Evolutionary conservation across 2,329 filamentous ascomycete genomes (phyloP), one percentile per base, ranked within the genome.

Genomic region (Aaosphaeria pasadenensis): DNA sequence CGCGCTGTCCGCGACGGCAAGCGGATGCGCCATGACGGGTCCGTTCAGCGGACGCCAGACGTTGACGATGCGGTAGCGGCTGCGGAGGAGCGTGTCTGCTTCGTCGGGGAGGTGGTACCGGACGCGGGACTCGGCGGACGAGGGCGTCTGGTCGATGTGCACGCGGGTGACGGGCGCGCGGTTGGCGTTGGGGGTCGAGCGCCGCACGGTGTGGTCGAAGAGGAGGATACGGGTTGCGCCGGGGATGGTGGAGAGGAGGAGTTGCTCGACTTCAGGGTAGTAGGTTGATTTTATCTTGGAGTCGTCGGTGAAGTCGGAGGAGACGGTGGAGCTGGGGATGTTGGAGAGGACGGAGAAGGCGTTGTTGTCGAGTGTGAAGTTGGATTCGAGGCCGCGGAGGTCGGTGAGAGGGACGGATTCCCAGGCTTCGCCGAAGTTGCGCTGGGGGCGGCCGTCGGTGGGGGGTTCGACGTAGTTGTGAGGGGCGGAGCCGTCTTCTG

Each of bases 161-260:
- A 88, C 88, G 38, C 81, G 71, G 9, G 77, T 81, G 0, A 95
- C 89, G 2, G 91, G 89, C 1, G 74, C 76, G 42, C 90, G 82
- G n/a, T 70, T 68, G 0, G 87, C 80, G 45, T 74, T 70, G 0
- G 83, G 79, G 2, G 71, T 65, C 7, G 82, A 76, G 39, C 87
- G 82, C n/a, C 91, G 86, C 67, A 95, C 83, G 6, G 90, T 95
- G 74, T 96, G 88, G 75, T 95, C 90, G 72, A 95, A 96, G 64
- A 95, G 74, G 57, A 89, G 75, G 30, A 95, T 76, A 4, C 79
- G 77, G 48, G 81, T 77, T 29, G 82, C 79, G 45, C 86, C 88
- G 0, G 86, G 84, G 11, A 95, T 76, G 48, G 82, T 70, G 11
- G 82, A 73, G 2, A 91, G 73, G 1, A 96, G 74, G 29, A 95